Evolutionary conservation across 331 rosid genomes (phyloP).

Genomic region (Rhamnella rubrinervis): DNA sequence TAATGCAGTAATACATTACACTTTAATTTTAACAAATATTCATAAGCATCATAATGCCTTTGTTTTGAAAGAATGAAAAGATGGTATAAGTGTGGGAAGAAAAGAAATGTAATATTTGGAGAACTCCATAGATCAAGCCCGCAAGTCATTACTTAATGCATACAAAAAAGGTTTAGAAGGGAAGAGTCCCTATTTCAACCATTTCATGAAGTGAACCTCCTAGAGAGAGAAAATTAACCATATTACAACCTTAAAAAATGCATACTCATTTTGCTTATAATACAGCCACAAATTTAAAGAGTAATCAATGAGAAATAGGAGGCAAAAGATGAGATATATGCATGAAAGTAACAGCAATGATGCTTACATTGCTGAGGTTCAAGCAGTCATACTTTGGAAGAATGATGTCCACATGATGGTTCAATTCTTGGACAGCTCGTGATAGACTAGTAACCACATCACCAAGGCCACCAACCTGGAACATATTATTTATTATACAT

Average conservation of each 20-base stretch:
- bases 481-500: conserved; percentile 18
- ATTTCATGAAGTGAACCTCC: not conserved
- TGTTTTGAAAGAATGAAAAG: too few relatives aligned
- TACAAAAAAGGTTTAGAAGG: too few relatives aligned
- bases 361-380: conserved; percentile 70
- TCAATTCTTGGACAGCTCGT: conserved; percentile 77
- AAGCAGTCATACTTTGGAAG: conserved; percentile 88
- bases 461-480: conserved; percentile 94
- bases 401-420: conserved; percentile 69
- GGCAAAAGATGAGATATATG: conserved; percentile 9
- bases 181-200: too few relatives aligned
- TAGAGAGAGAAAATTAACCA: conserved; percentile 7
- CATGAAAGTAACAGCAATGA: conserved; percentile 27
- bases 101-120: too few relatives aligned
- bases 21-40: too few relatives aligned
- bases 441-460: conserved; percentile 89
- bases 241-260: conserved; percentile 3
- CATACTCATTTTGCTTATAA: conserved; percentile 9
- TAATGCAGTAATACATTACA: too few relatives aligned
- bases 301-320: not conserved
- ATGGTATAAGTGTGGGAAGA: too few relatives aligned
- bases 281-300: not conserved
- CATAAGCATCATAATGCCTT: too few relatives aligned
- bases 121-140: too few relatives aligned
- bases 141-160: too few relatives aligned